Base-by-base conservation (phyloP, 192 early-diverging fungal genomes). In the Gonapodya prolifera region DNA sequence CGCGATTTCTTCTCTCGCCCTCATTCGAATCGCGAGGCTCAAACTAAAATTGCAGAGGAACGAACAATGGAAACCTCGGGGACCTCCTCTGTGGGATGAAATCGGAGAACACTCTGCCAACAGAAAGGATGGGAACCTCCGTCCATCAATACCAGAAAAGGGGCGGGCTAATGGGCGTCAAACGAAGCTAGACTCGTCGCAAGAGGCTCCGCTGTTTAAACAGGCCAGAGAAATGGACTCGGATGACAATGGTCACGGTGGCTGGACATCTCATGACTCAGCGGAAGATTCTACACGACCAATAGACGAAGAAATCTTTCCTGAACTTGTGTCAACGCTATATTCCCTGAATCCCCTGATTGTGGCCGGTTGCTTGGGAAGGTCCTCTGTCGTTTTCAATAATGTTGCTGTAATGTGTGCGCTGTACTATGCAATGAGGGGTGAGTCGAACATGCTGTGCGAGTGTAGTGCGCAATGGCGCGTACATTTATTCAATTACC, bases 361-460 rank as follows among this genome's bases (percentile, higher is more conserved):
- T 0, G 35, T 82, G 34, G 71, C 36, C 28, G 35, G 34, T 30
- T 83, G 82, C 69, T 70, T 82, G 30, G 69, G 81, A 75, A 34
- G 83, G 70, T 93, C 93, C 1, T 94, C 95, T 0, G 83, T 91
- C 28, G 45, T 91, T 8, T 93, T 96, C 78, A 93, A 88, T 33
- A 91, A 92, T 77, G 77, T 93, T 8, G 87, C 92, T 1, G 82
- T 94, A n/a, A 85, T 92, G n/a, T 78, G 86, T n/a, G 88, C 89
- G 1, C 79, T 97, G 16, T 88, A 86, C 78, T 90, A 83, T 84
- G 94, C 91, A 2, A 76, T 87, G 17, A 80, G 83, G 78, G 86
- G 91, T 83, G 84, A 32, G 69, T 77, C 70, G 34, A 29, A 30
- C 70, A 13, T 16, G 28, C 33, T 16, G 1, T 76, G 2, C 23